Base-by-base conservation (phyloP, 2,329 filamentous ascomycete genomes). In the Ascochyta viciae-villosae region DNA sequence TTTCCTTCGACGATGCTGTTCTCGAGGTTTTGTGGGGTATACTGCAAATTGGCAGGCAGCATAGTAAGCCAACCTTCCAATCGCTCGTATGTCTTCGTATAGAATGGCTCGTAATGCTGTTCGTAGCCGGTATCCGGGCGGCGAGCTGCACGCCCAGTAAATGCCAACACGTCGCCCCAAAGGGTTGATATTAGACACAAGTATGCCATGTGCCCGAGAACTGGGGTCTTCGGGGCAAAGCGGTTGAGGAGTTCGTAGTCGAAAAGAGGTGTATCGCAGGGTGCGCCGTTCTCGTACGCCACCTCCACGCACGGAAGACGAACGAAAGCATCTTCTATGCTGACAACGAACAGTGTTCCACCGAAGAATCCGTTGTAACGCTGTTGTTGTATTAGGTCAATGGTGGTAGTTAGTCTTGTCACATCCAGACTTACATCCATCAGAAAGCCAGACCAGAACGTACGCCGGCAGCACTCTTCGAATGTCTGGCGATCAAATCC, bases 401-500 rank as follows among this genome's bases (percentile, higher is more conserved):
- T 62, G 55, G 68, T 64, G 60, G 69, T 66, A 45, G 70, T 69
- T 54, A 63, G 60, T 56, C 64, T 68, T 59, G 65, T 67, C 60
- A 67, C 60, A 44, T 66, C 67, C 60, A 67, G 62, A 76, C 81
- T 78, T 74, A 83, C 81, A 74, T 92, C 89, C 72, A 90, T 82
- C 63, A 91, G 77, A 63, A 88, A 90, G 47, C 86, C 83, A 26
- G 86, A 85, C 89, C 89, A 92, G 66, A 91, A 88, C 0, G 88
- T 91, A 52, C 89, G 81, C 60, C 89, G 82, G 57, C 86, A 82
- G 64, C 87, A 88, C 74, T 92, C 89, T 23, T 83, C 82, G 62
- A 87, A 83, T 27, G 83, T 85, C 45, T 75, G 74, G 54, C 79
- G 81, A 62, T 82, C 84, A 60, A 90, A 79, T 19, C 81, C 84